Conservation (phyloP, 2,329 filamentous ascomycete genomes). For the Pseudogymnoascus sp. region DNA sequence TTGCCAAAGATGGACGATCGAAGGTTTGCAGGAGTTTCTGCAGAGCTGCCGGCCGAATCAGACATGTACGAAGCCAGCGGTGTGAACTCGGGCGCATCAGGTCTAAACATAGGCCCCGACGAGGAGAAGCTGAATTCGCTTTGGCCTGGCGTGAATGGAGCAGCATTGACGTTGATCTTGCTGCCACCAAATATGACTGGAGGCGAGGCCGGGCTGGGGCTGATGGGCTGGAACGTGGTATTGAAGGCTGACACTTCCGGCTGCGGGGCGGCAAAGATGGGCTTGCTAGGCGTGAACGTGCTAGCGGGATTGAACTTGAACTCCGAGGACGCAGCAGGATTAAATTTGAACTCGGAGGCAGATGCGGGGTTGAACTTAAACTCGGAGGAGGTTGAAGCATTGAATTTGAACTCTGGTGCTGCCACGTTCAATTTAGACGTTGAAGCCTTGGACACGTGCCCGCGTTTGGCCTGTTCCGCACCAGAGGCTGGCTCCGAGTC, state of each 20-base stretch:
- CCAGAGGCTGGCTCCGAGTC: constrained; percentile 37
- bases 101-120: constrained; percentile 60
- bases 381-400: constrained; percentile 29
- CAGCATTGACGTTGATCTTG: constrained; percentile 58
- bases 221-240: constrained; percentile 11
- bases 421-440: constrained; percentile 78
- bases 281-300: constrained; percentile 46
- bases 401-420: constrained; percentile 82
- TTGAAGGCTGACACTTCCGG: constrained; percentile 29
- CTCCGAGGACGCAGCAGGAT: constrained; percentile 81
- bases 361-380: constrained; percentile 33
- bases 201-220: constrained; percentile 26
- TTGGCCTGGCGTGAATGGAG: constrained; percentile 60
- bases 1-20: constrained; percentile 57
- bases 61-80: constrained; percentile 43
- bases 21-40: constrained; percentile 26
- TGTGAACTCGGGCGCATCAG: constrained; percentile 69
- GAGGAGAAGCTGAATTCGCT: constrained; percentile 61
- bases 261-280: constrained; percentile 39
- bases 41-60: constrained; percentile 40
- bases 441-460: constrained; percentile 61
- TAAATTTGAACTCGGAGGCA: constrained; percentile 67
- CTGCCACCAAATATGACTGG: constrained; percentile 21
- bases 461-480: constrained; percentile 33
- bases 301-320: constrained; percentile 51